Conservation (phyloP, 2,329 filamentous ascomycete genomes). For the Fusarium solani-melongenae region DNA sequence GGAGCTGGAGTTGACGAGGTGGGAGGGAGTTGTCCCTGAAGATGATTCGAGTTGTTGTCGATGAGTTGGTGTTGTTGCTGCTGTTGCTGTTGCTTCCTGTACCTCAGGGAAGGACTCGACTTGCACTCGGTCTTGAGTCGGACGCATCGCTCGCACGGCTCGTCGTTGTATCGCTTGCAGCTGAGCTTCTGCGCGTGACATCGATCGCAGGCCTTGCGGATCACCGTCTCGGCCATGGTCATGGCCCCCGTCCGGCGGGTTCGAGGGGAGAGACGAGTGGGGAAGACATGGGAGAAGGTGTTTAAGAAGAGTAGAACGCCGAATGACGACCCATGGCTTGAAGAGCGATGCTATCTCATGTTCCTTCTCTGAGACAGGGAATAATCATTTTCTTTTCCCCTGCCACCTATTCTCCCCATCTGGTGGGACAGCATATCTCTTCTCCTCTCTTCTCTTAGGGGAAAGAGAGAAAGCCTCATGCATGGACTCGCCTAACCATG, state of each 20-base stretch:
- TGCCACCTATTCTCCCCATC: no score
- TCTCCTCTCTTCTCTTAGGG: neutral
- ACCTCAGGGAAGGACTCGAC: constrained; percentile 55
- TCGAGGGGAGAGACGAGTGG: constrained; percentile 30
- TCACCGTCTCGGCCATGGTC: constrained; percentile 52
- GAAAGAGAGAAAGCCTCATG: constrained; percentile 20
- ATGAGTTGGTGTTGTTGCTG: constrained; percentile 28
- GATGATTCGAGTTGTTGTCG: constrained; percentile 18
- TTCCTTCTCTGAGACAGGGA: neutral
- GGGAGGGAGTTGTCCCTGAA: constrained; percentile 23
- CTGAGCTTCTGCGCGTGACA: constrained; percentile 60
- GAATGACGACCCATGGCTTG: neutral
- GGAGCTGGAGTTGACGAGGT: constrained; percentile 18
- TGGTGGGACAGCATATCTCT: constrained; percentile 1
- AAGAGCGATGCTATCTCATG: neutral
- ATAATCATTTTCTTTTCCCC: neutral
- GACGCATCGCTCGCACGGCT: constrained; percentile 56
- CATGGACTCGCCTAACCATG: constrained; percentile 39
- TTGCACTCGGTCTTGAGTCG: constrained; percentile 56
- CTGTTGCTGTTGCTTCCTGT: constrained; percentile 50
- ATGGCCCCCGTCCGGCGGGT: constrained; percentile 37
- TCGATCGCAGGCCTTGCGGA: constrained; percentile 59
- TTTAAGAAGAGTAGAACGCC: constrained; percentile 43
- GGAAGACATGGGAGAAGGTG: constrained; percentile 44
- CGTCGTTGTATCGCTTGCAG: constrained; percentile 55